Base-by-base conservation (phyloP, 2,329 filamentous ascomycete genomes). In the Xylaria sp. region DNA sequence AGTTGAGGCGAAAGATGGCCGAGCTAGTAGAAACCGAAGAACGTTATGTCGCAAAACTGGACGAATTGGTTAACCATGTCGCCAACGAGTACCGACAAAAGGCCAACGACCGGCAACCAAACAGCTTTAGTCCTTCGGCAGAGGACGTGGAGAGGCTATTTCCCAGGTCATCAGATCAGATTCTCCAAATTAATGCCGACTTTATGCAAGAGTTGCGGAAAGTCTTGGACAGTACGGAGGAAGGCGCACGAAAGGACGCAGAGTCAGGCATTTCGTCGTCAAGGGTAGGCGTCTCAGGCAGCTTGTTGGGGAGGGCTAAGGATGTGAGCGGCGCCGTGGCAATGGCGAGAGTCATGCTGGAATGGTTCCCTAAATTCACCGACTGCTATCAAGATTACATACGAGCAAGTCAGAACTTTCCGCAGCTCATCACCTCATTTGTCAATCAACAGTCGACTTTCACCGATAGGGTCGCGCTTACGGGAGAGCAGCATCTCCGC, bases 381-480 rank as follows among this genome's bases (percentile, higher is more conserved):
- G 90, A 94, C 67, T 94, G 93, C 76, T 99, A 99, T 79, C 91
- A 94, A 73, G 91, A 97, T 72, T 99, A 98, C 79, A 96, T 99
- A 80, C 91, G 91, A 74, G 91, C 94, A 12, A 97, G 97, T 79
- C 92, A 94, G 72, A 89, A 94, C 68, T 97, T 98, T 74, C 92
- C 94, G 0, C 90, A 92, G 64, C 86, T 95, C 18, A 87, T 98
- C 64, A 94, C 92, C 74, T 86, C 87, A 1, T 94, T 97, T 75
- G 86, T 96, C 70, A 92, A 94, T 75, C 90, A 90, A 66, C 90
- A 92, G 70, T 95, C 94, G 1, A 94, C 91, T 76, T 95, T 97
- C 78, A 91, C 92, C 2, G 91, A 92, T 74, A 86, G 92, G 55
- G 89, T 98, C 2, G 89, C 93, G 62, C 90, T 94, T 72, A 92